These are phyloP conservation scores for Phylloporus scabripes DNA, from an alignment of 768 basidiomycete species.

Conservation along the genomic window DNA sequence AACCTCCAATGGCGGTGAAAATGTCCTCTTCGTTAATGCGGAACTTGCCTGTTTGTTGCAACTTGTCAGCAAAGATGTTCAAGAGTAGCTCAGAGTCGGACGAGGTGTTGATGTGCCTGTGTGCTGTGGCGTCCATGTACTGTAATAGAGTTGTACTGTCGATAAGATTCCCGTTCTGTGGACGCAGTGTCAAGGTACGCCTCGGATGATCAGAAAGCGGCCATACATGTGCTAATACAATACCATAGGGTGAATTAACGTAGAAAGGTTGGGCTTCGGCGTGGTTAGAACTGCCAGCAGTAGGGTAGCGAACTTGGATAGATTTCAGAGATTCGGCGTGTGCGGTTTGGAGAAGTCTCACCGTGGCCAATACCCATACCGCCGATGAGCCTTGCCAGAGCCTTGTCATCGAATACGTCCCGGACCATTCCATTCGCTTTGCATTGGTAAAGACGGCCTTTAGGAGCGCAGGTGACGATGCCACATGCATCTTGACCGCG, in stretches of 20 bases:
- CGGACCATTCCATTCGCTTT: constrained; percentile 99
- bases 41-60: constrained; percentile 98
- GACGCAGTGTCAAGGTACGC: constrained; percentile 1
- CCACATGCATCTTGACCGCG: constrained; percentile 98
- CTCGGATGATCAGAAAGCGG: not conserved
- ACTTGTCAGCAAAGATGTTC: constrained; percentile 95
- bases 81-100: constrained; percentile 96
- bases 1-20: constrained; percentile 84
- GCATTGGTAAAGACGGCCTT: constrained; percentile 95
- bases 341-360: constrained; percentile 32
- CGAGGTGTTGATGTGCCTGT: constrained; percentile 97
- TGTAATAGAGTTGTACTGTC: constrained; percentile 83
- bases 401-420: constrained; percentile 85
- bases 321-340: constrained; percentile 8
- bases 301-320: constrained; percentile 85
- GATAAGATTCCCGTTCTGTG: constrained; percentile 95
- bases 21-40: constrained; percentile 99
- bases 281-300: constrained; percentile 94
- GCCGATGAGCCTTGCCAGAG: constrained; percentile 74
- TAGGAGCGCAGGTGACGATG: constrained; percentile 91
- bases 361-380: constrained; percentile 99
- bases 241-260: constrained; percentile 99
- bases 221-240: constrained; percentile 93
- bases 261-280: constrained; percentile 99
- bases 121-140: constrained; percentile 93